Conservation (phyloP, 129 eudicot species). For the Logfia minima region DNA sequence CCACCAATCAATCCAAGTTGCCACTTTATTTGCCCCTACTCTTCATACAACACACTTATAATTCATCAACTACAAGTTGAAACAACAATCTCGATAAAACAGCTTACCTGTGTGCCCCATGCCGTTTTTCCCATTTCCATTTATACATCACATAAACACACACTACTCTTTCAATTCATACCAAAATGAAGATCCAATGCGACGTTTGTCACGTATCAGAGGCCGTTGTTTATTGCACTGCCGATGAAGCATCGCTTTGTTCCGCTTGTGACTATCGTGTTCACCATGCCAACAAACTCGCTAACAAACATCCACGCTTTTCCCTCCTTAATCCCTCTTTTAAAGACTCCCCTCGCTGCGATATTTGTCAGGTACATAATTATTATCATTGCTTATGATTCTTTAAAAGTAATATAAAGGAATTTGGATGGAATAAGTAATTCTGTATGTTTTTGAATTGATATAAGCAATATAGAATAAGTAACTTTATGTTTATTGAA, state of each 20-base stretch:
- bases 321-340: slow-evolving; percentile 51
- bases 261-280: slow-evolving; percentile 65
- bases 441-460: too few relatives aligned
- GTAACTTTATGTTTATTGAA: neutral
- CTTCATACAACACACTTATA: neutral
- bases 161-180: slow-evolving; percentile 3
- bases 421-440: neutral
- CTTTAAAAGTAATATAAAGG: neutral
- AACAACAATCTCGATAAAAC: neutral
- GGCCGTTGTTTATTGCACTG: slow-evolving; percentile 73
- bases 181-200: slow-evolving; percentile 83
- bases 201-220: slow-evolving; percentile 67
- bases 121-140: slow-evolving; percentile 4
- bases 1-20: slow-evolving; percentile 29
- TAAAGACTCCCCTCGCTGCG: slow-evolving; percentile 63
- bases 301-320: slow-evolving; percentile 66
- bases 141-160: slow-evolving; percentile 7
- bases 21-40: slow-evolving; percentile 21
- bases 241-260: slow-evolving; percentile 95
- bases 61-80: slow-evolving; percentile 16
- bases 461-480: neutral
- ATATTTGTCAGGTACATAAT: slow-evolving; percentile 69
- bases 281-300: slow-evolving; percentile 89
- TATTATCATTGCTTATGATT: neutral
- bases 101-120: slow-evolving; percentile 28